Conservation (phyloP, 2,329 filamentous ascomycete species). For the Zasmidium citrigriseum region DNA sequence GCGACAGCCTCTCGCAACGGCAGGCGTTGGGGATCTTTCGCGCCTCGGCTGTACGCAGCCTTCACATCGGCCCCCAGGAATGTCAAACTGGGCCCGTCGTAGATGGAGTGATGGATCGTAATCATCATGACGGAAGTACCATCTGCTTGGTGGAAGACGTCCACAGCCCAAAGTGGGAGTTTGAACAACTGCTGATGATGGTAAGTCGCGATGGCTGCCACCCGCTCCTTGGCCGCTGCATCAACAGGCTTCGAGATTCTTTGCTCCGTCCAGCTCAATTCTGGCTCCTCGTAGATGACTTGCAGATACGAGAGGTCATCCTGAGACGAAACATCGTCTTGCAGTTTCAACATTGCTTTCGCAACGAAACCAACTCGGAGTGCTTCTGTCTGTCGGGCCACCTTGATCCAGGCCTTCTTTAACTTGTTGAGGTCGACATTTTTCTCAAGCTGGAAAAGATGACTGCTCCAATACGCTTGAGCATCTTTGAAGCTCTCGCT, state of each 20-base stretch:
- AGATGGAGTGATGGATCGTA: slow-evolving; percentile 17
- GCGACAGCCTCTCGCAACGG: slow-evolving; percentile 10
- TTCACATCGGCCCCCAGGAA: slow-evolving; percentile 10
- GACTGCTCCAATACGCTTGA: slow-evolving; percentile 18
- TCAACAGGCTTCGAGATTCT: neutral
- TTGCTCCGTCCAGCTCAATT: slow-evolving; percentile 7
- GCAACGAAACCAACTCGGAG: slow-evolving; percentile 16
- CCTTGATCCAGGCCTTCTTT: slow-evolving; percentile 12
- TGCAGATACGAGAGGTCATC: slow-evolving; percentile 12
- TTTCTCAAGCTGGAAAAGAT: slow-evolving; percentile 10
- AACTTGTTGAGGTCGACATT: slow-evolving; percentile 12
- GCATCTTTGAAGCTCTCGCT: slow-evolving; percentile 16
- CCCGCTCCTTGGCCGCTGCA: slow-evolving; percentile 7
- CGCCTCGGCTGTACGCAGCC: slow-evolving; percentile 5
- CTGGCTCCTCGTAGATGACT: slow-evolving; percentile 16
- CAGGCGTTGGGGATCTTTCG: slow-evolving; percentile 1
- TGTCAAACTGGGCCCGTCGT: slow-evolving; percentile 12
- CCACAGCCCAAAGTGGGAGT: slow-evolving; percentile 16
- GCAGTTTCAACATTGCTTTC: slow-evolving; percentile 9
- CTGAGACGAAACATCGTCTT: neutral
- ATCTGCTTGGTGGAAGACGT: slow-evolving; percentile 5
- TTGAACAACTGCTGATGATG: slow-evolving; percentile 15
- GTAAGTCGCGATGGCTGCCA: slow-evolving; percentile 5
- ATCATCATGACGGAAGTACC: slow-evolving; percentile 10
- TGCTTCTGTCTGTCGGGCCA: slow-evolving; percentile 14